Conservation (phyloP, 345 rosid species). For the Gossypium turneri region DNA sequence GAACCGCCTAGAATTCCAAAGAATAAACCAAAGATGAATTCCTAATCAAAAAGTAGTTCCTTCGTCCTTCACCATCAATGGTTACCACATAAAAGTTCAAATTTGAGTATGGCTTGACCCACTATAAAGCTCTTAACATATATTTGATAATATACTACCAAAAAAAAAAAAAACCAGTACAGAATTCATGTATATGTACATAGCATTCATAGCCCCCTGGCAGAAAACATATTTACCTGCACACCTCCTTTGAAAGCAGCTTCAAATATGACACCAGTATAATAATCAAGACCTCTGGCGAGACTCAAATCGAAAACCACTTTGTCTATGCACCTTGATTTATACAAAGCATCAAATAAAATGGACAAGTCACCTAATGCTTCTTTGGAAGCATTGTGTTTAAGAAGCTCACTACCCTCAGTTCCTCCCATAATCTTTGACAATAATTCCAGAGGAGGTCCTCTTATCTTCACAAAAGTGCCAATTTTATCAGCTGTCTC, state of each 20-base stretch:
- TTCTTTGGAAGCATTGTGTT: constrained; percentile 49
- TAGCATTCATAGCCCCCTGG: not conserved
- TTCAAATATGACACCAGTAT: constrained; percentile 92
- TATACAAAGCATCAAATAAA: constrained; percentile 79
- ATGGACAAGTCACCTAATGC: constrained; percentile 75
- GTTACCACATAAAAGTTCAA: not conserved
- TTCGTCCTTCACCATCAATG: not conserved
- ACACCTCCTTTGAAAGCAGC: constrained; percentile 77
- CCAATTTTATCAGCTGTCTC: constrained; percentile 82
- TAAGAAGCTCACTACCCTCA: constrained; percentile 54
- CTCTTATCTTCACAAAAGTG: constrained; percentile 71
- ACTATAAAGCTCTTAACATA: not conserved
- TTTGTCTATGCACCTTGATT: constrained; percentile 64
- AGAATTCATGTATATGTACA: not conserved
- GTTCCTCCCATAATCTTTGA: constrained; percentile 55
- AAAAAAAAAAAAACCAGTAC: too few species aligned
- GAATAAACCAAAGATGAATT: too few species aligned
- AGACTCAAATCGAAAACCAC: constrained; percentile 94
- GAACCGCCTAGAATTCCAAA: not conserved
- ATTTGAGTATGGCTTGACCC: not conserved
- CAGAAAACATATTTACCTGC: constrained; percentile 44
- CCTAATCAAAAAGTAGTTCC: not conserved
- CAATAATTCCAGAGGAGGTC: constrained; percentile 57
- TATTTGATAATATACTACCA: not conserved
- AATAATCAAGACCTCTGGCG: constrained; percentile 98